Base-by-base conservation (phyloP, 1,139 yeast genomes). In the Debaryomyces singareniensis region DNA sequence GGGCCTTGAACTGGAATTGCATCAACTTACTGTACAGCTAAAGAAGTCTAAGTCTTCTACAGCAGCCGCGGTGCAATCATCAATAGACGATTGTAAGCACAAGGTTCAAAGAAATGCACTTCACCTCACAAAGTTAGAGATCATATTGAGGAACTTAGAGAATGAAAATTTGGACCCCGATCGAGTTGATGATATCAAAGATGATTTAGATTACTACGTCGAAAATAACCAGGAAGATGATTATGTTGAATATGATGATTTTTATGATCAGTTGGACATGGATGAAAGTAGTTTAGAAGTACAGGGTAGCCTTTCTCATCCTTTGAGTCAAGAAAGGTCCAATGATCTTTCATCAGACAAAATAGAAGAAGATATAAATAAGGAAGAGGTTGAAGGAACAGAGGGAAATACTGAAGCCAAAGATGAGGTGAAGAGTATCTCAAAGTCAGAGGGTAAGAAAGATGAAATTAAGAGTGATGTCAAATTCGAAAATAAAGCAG, bases 151-250 rank as follows among this genome's bases (percentile, higher is more conserved):
- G 37, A 68, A 80, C 49, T 58, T 93, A 35, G 96, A 86, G 41
- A 87, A 84, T 53, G 95, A 87, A 39, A 80, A 75, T 33, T 60
- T 91, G 42, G 89, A 83, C 28, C 84, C 93, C 1, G 95, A 86
- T 15, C 75, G 75, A 35, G 76, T 93, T 12, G 83, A 82, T 45
- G 81, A 73, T 18, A 75, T 86, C 35, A 81, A 80, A 48, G 99
- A 93, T 35, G 97, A 91, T 53, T 83, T 93, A 50, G 86, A 75
- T 43, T 91, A 89, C 57, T 91, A 87, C 53, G 95, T 93, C 27
- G 97, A 91, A 39, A 84, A 91, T 39, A 93, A 91, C 50, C 94
- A 84, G 56, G 96, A 87, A 35, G 95, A 80, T n/a, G 96, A 89
- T 47, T 93, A 87, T 54, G 84, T 91, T 15, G 97, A 91, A 49